Base-by-base conservation (phyloP, 2,329 filamentous ascomycete genomes). In the Talaromyces sp. region DNA sequence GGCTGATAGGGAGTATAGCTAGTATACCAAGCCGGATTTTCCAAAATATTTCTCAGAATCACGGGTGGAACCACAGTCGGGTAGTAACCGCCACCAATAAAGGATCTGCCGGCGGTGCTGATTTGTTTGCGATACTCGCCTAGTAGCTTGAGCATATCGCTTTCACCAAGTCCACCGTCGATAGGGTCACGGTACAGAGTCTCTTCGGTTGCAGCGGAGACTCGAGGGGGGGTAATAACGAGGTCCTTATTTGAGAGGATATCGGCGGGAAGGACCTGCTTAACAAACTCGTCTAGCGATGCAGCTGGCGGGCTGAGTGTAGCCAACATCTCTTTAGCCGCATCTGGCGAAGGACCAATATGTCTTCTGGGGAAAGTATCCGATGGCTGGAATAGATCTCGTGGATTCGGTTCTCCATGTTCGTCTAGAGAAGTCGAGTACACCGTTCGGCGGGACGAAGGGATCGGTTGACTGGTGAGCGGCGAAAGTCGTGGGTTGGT, bases 1-100 rank as follows among this genome's bases (percentile, higher is more conserved):
- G 94, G 90, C 81, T 98, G 94, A 79, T 97, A 98, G 16, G 94
- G 94, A 0, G 94, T 97, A 78, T 98, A 97, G 80, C 93, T 97
- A 47, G 94, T 98, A 78, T 98, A 98, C 94, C 94, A 98, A 10
- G 89, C 93, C 5, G 94, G 94, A 76, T 90, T 94, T 83, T 98
- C 93, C 66, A 98, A 82, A 4, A 98, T 85, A 75, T 97, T 97
- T 70, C 93, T 86, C 83, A 95, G 92, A 76, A 98, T 96, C 65
- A 97, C 93, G 64, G 92, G 87, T 4, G 94, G 94, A 0, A 91
- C 90, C 70, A 90, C 86, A n/a, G 92, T 94, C 41, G 88, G 89
- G 69, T 94, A 92, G 83, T 97, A 98, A 65, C 94, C 94, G 65
- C 86, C 87, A 4, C 94, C 94, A 69, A 97, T 93, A 74, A 94